A percentile compares a stretch with the other conserved stretches of the same genome.
phyloP scores from a whole-genome alignment of 768 basidiomycete genomes.

The Pleurotus tuoliensis region DNA sequence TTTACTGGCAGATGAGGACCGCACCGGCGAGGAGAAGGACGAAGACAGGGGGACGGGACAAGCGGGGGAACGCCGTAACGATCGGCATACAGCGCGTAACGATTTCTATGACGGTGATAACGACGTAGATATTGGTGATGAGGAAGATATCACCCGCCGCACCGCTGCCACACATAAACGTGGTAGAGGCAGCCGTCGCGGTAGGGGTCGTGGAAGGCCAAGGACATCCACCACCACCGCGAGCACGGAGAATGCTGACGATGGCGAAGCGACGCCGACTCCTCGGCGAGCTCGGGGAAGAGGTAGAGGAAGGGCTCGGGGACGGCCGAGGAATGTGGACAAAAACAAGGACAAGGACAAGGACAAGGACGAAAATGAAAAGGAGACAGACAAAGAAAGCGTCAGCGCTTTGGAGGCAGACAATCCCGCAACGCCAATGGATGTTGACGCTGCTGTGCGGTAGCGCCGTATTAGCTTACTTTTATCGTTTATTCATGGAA shows the following conservation, averaged over 20 bases:
- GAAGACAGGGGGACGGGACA: slow-evolving; percentile 58
- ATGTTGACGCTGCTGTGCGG: slow-evolving; percentile 5
- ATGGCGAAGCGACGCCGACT: slow-evolving; percentile 25
- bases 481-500: too few species aligned
- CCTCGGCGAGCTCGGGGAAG: slow-evolving; percentile 30
- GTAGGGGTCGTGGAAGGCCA: slow-evolving; percentile 22
- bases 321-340: slow-evolving; percentile 22
- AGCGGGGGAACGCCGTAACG: slow-evolving; percentile 53
- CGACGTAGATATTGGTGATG: slow-evolving; percentile 55
- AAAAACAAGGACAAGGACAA: slow-evolving; percentile 28
- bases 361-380: slow-evolving; percentile 11
- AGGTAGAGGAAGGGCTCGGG: slow-evolving; percentile 30
- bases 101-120: slow-evolving; percentile 74
- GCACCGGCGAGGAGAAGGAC: slow-evolving; percentile 61
- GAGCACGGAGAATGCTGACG: slow-evolving; percentile 25
- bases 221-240: slow-evolving; percentile 8
- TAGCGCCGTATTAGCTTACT: too few species aligned
- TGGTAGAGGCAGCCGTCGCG: slow-evolving; percentile 27
- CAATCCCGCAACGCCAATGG: slow-evolving; percentile 22
- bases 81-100: slow-evolving; percentile 51
- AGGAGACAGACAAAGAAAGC: slow-evolving; percentile 18
- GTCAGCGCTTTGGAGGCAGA: slow-evolving; percentile 21
- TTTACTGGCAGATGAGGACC: slow-evolving; percentile 69
- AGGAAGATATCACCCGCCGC: slow-evolving; percentile 9
- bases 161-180: slow-evolving; percentile 8